Conservation (phyloP, 345 rosid species). For the Eucalyptus caleyi region DNA sequence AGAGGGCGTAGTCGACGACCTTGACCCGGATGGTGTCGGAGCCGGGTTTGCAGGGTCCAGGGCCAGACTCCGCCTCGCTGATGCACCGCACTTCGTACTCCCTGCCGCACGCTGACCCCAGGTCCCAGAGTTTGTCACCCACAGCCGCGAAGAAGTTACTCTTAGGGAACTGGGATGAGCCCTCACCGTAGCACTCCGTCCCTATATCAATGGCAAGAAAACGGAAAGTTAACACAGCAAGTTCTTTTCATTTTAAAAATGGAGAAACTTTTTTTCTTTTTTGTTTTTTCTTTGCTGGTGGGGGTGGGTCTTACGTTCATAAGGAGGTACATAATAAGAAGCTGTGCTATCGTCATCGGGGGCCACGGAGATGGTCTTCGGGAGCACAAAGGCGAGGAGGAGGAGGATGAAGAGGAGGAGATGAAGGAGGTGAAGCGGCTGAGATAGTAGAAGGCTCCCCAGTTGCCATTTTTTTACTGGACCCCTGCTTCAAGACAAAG, state of each 20-base stretch:
- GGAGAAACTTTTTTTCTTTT: too few relatives aligned
- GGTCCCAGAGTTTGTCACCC: slow-evolving; percentile 55
- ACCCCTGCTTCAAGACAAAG: background rate
- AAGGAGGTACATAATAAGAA: slow-evolving; percentile 24
- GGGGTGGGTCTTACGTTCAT: slow-evolving; percentile 13
- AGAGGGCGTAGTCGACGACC: slow-evolving; percentile 29
- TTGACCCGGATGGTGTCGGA: slow-evolving; percentile 18
- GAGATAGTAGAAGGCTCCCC: background rate
- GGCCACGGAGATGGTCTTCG: background rate
- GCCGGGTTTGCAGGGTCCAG: slow-evolving; percentile 13
- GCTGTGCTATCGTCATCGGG: slow-evolving; percentile 29
- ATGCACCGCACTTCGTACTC: slow-evolving; percentile 43
- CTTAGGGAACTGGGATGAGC: slow-evolving; percentile 35
- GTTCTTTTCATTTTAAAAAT: rapidly evolving
- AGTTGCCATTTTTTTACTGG: background rate
- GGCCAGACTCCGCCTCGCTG: background rate
- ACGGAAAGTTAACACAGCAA: background rate
- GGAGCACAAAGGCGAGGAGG: background rate
- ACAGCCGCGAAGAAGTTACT: slow-evolving; percentile 43
- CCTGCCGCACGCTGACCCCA: slow-evolving; percentile 49
- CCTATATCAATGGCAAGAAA: slow-evolving; percentile 5
- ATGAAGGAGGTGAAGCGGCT: too few relatives aligned
- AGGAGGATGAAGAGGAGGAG: background rate
- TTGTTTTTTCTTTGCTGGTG: too few relatives aligned
- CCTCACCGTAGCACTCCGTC: slow-evolving; percentile 20